phyloP scores from a whole-genome alignment of 2,329 filamentous ascomycete species.

The Cordyceps javanica region DNA sequence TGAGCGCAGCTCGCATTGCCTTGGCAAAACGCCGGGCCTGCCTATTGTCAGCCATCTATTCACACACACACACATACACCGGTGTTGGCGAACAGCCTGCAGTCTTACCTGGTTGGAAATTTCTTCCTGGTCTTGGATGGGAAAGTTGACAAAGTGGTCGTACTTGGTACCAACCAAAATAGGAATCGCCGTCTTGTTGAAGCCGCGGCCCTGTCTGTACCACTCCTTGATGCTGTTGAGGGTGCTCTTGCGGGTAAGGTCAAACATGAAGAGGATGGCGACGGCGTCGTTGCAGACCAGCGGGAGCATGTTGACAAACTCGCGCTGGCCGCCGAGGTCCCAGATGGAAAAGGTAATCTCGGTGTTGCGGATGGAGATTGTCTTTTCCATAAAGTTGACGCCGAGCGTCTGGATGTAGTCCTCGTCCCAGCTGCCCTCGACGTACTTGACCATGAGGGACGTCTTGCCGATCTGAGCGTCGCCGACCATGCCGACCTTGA shows the following conservation, averaged over 20 bases:
- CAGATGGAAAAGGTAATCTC: constrained; percentile 99
- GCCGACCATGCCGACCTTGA: constrained; percentile 99
- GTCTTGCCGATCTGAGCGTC: constrained; percentile 99
- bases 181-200: constrained; percentile 99
- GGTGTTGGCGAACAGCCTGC: background rate
- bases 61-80: background rate
- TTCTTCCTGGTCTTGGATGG: constrained; percentile 94
- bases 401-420: constrained; percentile 98
- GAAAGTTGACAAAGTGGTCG: constrained; percentile 98
- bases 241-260: constrained; percentile 94
- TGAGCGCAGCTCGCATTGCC: constrained; percentile 94
- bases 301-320: constrained; percentile 99
- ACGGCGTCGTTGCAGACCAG: constrained; percentile 99
- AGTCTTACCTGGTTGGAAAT: constrained; percentile 81
- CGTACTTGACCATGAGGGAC: constrained; percentile 98
- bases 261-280: constrained; percentile 99
- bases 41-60: constrained; percentile 11
- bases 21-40: constrained; percentile 93
- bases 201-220: constrained; percentile 95
- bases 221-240: constrained; percentile 99
- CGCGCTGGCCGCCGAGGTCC: constrained; percentile 94
- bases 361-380: constrained; percentile 97
- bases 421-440: constrained; percentile 98
- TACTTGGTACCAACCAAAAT: constrained; percentile 98
- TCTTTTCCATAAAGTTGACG: constrained; percentile 99